Evolutionary conservation across 768 basidiomycete genomes (phyloP), one percentile per base, ranked within the genome.

Genomic region (Arthromyces matolae): DNA sequence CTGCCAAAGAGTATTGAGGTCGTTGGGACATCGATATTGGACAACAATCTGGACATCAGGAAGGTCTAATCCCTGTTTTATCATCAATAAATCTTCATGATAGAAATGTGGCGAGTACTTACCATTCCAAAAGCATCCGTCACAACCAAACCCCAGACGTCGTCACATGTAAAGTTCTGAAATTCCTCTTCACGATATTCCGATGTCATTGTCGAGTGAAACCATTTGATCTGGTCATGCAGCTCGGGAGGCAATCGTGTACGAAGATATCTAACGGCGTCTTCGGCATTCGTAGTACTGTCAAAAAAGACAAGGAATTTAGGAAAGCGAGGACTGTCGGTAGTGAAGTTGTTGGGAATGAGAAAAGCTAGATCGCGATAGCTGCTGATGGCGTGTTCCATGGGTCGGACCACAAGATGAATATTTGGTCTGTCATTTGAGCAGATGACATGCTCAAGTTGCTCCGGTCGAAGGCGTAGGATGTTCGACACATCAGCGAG

Each of bases 71-170:
- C 44, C 50, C 50, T 51, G 31, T 7, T 22, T 14, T 35, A 3
- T 1, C 10, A 47, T 20, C 18, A 24, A 1, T 23, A 23, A 34
- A n/a, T 31, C 25, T 5, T 16, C 8, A 47, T 3, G 14, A 9
- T 22, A 16, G 27, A 8, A n/a, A 16, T 3, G 25, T 34, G 7
- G 9, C 19, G 14, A 27, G 25, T 18, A 20, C 44, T 16, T 43
- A 60, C 58, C 49, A 57, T 45, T 4, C 59, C 56, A 5, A 41
- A 45, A 0, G 51, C 50, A 35, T 60, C 58, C 2, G 58, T 55
- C 14, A 38, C 34, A 24, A 36, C n/a, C 3, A 53, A n/a, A 3
- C 58, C 58, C 47, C 50, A 57, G 3, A 58, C 12, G 8, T 53
- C 51, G 4, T 50, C 42, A 3, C 5, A 29, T 28, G 27, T 7